Evolutionary conservation across 2,329 filamentous ascomycete genomes (phyloP), one percentile per base, ranked within the genome.

Genomic region (Cytospora schulzeri): DNA sequence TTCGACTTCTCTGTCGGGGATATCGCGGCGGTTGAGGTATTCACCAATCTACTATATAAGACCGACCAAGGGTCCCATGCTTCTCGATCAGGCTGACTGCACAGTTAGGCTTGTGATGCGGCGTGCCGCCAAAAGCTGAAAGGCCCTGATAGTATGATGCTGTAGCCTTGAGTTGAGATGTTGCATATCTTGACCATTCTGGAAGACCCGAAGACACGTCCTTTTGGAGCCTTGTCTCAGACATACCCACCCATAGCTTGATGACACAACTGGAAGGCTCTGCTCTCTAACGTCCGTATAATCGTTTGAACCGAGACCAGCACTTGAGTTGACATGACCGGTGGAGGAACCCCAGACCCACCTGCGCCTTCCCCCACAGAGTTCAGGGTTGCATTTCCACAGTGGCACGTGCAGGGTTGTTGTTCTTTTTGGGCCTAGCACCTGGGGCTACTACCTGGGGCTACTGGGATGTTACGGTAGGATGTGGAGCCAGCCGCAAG

Each of bases 401-500:
- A 57, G 31, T 62, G 54, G 64, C 64, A 63, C 64, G 64, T 66
- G 64, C 64, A 57, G 50, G 24, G 52, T 38, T 35, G 38, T 26
- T 24, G 60, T 66, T 58, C 56, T 57, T 56, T 55, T 66, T 60
- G 54, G 63, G 57, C 60, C 62, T 63, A 59, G 52, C 55, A 38
- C 51, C 55, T 57, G 55, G 54, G n/a, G n/a, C n/a, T n/a, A n/a
- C n/a, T n/a, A n/a, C n/a, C n/a, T n/a, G n/a, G 53, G 51, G 59
- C 60, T 59, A 59, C 62, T 60, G 64, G 54, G 62, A 66, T 57
- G 60, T 57, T 48, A 60, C 41, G 57, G 60, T 66, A n/a, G 24
- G 50, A 48, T 22, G 45, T 48, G 45, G 45, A 12, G n/a, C 45
- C 45, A 48, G 45, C 52, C 60, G 31, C 52, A 62, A 56, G 60